These are phyloP conservation scores for Iris macrosiphon DNA, from an alignment of 106 monocot genomes.

Conservation along the genomic window DNA sequence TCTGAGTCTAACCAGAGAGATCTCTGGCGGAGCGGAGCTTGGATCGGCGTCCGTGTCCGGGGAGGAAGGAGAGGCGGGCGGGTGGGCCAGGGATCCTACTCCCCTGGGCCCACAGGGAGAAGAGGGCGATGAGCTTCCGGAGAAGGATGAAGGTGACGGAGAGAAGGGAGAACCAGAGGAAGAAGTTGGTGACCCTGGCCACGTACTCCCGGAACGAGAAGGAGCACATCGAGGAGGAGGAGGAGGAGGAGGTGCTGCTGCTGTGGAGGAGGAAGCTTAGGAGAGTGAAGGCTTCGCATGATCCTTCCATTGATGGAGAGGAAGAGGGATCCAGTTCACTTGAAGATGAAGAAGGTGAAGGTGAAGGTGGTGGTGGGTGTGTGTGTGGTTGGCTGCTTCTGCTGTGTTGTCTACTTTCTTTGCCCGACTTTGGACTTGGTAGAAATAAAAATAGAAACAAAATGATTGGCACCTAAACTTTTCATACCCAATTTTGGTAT, in stretches of 20 bases:
- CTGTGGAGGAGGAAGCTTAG: constrained; percentile 28
- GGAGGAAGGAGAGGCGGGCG: constrained; percentile 13
- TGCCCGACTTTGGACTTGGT: no score
- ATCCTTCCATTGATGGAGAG: no score
- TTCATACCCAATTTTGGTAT: no score
- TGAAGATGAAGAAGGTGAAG: no score
- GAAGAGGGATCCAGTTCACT: no score
- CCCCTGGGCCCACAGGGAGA: constrained; percentile 38
- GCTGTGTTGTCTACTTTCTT: no score
- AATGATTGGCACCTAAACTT: no score
- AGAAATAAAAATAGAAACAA: no score
- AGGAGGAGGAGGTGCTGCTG: constrained; percentile 1
- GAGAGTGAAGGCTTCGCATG: constrained; percentile 22
- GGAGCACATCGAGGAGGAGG: background rate
- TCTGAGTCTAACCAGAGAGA: constrained; percentile 34
- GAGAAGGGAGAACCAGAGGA: constrained; percentile 48
- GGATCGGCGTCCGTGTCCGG: constrained; percentile 11
- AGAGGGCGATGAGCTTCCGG: constrained; percentile 21
- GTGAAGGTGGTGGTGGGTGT: no score
- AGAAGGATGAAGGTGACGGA: constrained; percentile 36
- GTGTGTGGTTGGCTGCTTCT: no score
- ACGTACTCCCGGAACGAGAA: constrained; percentile 27
- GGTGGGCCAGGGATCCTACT: constrained; percentile 53
- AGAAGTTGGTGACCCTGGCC: constrained; percentile 31
- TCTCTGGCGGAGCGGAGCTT: constrained; percentile 10